A percentile compares a stretch with the other conserved stretches of the same genome.
These are phyloP conservation scores for Alisma plantagoaquatica DNA, from an alignment of 106 monocot genomes.

Conservation along the genomic window DNA sequence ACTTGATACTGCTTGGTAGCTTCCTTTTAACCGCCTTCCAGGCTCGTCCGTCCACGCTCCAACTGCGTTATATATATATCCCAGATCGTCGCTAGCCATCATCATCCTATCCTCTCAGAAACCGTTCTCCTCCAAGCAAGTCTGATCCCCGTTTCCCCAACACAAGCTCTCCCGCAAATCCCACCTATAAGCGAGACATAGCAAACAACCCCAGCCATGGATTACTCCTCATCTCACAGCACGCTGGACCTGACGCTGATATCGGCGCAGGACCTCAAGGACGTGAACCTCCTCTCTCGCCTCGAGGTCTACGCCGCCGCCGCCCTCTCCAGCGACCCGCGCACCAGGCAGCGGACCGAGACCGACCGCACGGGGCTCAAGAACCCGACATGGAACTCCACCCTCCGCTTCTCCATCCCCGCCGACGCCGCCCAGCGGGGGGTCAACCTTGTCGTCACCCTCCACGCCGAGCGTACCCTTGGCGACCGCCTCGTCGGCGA, in stretches of 20 bases:
- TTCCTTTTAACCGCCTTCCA: no score
- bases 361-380: slow-evolving; percentile 9
- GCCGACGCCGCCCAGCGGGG: slow-evolving; percentile 1
- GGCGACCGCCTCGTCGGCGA: slow-evolving; percentile 63
- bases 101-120: no score
- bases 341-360: slow-evolving; percentile 3
- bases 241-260: background rate
- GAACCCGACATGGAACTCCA: slow-evolving; percentile 20
- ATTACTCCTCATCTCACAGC: background rate
- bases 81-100: no score
- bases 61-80: no score
- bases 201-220: background rate
- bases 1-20: no score
- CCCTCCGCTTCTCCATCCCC: slow-evolving; percentile 27
- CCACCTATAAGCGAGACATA: background rate
- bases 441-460: slow-evolving; percentile 18
- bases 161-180: background rate
- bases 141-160: background rate
- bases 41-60: no score
- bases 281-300: background rate
- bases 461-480: slow-evolving; percentile 38
- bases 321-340: slow-evolving; percentile 10
- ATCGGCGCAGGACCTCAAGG: background rate
- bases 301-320: background rate
- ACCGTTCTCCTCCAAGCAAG: no score